A percentile compares a stretch with the other conserved stretches of the same genome.
Evolutionary conservation across 1,284 basidiomycete genomes (phyloP).

Genomic region (Boletus albobrunnescens): DNA sequence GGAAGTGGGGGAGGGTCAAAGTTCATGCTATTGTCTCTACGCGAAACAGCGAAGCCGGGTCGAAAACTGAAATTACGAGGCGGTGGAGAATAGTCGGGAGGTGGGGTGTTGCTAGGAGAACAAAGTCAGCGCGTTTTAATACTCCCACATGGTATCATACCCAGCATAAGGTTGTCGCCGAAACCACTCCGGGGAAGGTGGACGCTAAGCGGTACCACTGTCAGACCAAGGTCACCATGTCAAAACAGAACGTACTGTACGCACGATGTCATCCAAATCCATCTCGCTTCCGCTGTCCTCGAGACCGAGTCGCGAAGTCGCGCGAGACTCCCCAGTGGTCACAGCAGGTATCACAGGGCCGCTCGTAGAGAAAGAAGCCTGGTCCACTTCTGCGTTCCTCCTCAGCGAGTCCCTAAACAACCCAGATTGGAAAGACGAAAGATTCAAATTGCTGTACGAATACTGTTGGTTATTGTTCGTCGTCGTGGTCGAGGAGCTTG

Average conservation of each 20-base stretch:
- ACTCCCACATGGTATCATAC: slow-evolving; percentile 6
- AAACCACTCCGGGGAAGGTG: slow-evolving; percentile 26
- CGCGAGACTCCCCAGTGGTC: slow-evolving; percentile 9
- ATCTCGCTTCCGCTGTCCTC: slow-evolving; percentile 34
- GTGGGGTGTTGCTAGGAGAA: slow-evolving; percentile 22
- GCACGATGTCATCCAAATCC: slow-evolving; percentile 25
- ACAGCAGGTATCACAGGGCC: slow-evolving; percentile 4
- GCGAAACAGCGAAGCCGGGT: slow-evolving; percentile 17
- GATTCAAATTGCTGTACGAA: slow-evolving; percentile 32
- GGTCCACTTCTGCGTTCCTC: slow-evolving; percentile 31
- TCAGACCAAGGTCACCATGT: slow-evolving; percentile 7
- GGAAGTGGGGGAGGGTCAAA: slow-evolving; percentile 12
- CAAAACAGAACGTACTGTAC: slow-evolving; percentile 11
- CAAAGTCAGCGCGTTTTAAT: slow-evolving; percentile 4
- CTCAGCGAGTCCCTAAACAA: slow-evolving; percentile 33
- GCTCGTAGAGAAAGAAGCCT: slow-evolving; percentile 14
- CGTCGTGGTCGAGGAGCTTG: slow-evolving; percentile 2
- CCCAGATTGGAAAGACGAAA: slow-evolving; percentile 33
- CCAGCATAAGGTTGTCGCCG: slow-evolving; percentile 25
- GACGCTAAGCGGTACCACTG: slow-evolving; percentile 12
- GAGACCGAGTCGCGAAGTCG: slow-evolving; percentile 11
- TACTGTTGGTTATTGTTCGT: slow-evolving; percentile 21
- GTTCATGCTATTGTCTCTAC: slow-evolving; percentile 7
- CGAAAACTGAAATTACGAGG: slow-evolving; percentile 18
- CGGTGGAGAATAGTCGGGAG: slow-evolving; percentile 26